Evolutionary conservation across 2,329 filamentous ascomycete species (phyloP).

Genomic region (Colletotrichum theobromicola): DNA sequence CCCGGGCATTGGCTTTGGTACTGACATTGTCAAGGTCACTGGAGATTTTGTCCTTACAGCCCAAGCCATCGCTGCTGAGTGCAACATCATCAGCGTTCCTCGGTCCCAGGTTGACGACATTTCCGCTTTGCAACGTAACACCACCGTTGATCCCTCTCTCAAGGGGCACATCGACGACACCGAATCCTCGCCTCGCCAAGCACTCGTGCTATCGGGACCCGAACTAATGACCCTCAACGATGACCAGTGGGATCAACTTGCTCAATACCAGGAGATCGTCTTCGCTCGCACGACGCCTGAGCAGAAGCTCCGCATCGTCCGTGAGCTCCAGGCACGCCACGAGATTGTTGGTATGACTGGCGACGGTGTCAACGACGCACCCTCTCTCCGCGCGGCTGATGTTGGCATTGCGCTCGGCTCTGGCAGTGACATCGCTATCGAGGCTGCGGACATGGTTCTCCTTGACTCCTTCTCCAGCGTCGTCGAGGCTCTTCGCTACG

Average conservation of each 20-base stretch:
- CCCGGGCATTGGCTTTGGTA: not conserved
- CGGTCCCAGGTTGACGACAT: slow-evolving; percentile 56
- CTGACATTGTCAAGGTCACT: slow-evolving; percentile 56
- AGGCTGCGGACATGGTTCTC: slow-evolving; percentile 81
- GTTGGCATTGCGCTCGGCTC: slow-evolving; percentile 83
- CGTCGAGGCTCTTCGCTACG: slow-evolving; percentile 74
- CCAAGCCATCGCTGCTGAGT: slow-evolving; percentile 73
- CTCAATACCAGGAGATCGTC: slow-evolving; percentile 73
- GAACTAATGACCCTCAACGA: slow-evolving; percentile 71
- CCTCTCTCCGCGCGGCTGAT: slow-evolving; percentile 79
- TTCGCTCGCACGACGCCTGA: slow-evolving; percentile 80
- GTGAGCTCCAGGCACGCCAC: slow-evolving; percentile 69
- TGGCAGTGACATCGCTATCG: slow-evolving; percentile 83
- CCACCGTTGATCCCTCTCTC: slow-evolving; percentile 23
- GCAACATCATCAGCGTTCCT: slow-evolving; percentile 69
- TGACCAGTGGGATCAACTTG: slow-evolving; percentile 71
- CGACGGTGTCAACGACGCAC: slow-evolving; percentile 87
- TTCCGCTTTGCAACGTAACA: slow-evolving; percentile 51
- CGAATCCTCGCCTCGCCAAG: slow-evolving; percentile 36
- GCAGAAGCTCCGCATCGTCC: slow-evolving; percentile 81
- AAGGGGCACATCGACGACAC: slow-evolving; percentile 11
- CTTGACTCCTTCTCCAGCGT: slow-evolving; percentile 77
- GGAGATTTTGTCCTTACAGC: slow-evolving; percentile 80
- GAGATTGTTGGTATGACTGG: slow-evolving; percentile 83
- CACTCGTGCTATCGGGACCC: slow-evolving; percentile 68